Conservation (phyloP, 2,329 filamentous ascomycete genomes). For the Verticillium albo-atrum region DNA sequence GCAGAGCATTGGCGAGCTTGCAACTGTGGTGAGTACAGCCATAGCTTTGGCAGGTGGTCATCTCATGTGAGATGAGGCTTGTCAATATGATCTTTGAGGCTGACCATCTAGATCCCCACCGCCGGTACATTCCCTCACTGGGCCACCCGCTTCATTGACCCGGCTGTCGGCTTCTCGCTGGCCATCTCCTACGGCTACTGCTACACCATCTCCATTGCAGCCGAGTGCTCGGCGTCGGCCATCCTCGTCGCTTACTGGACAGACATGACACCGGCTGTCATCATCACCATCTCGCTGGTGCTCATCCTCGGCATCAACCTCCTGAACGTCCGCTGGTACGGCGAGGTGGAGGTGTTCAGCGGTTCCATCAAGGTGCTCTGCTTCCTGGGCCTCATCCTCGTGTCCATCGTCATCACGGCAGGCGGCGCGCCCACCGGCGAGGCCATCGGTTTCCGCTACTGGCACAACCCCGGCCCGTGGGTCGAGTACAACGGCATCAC, state of each 20-base stretch:
- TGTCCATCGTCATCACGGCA: slow-evolving; percentile 68
- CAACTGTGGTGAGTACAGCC: slow-evolving; percentile 8
- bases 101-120: slow-evolving; percentile 7
- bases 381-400: slow-evolving; percentile 68
- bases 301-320: slow-evolving; percentile 59
- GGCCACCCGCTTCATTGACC: slow-evolving; percentile 20
- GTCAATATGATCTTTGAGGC: background rate
- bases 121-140: slow-evolving; percentile 18
- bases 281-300: slow-evolving; percentile 51
- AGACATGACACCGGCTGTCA: slow-evolving; percentile 42
- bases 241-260: slow-evolving; percentile 39
- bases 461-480: slow-evolving; percentile 53
- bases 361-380: slow-evolving; percentile 69
- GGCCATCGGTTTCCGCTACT: slow-evolving; percentile 58
- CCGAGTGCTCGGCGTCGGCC: slow-evolving; percentile 40
- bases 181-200: slow-evolving; percentile 42
- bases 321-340: slow-evolving; percentile 69
- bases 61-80: background rate
- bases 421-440: slow-evolving; percentile 54
- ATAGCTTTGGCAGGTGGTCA: no score
- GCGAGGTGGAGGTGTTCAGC: slow-evolving; percentile 73
- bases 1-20: slow-evolving; percentile 29
- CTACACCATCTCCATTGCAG: slow-evolving; percentile 38
- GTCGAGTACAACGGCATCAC: slow-evolving; percentile 39
- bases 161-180: slow-evolving; percentile 28